Evolutionary conservation across 2,329 filamentous ascomycete species (phyloP).

Genomic region (Peltaster fructicola): DNA sequence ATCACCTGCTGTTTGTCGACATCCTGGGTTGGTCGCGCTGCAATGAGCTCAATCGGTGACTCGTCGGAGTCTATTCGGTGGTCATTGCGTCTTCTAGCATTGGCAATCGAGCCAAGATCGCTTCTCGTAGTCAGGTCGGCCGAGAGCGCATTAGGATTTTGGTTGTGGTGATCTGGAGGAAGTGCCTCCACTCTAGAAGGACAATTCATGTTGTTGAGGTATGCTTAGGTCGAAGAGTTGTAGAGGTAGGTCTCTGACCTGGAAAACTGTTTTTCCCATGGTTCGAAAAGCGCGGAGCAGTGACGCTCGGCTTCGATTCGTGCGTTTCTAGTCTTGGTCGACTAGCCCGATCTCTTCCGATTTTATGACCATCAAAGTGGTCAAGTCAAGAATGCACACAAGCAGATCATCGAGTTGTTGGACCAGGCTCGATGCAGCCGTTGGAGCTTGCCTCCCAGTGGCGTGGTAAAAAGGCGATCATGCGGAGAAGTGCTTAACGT

Average conservation of each 20-base stretch:
- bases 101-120: slow-evolving; percentile 44
- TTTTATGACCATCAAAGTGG: too few relatives aligned
- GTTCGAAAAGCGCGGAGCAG: too few relatives aligned
- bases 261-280: too few relatives aligned
- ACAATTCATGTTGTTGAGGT: slow-evolving; percentile 38
- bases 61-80: slow-evolving; percentile 16
- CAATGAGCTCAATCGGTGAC: neutral
- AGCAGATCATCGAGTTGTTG: too few relatives aligned
- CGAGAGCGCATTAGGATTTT: slow-evolving; percentile 39
- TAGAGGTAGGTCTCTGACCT: too few relatives aligned
- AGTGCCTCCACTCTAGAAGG: slow-evolving; percentile 43
- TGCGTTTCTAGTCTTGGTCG: too few relatives aligned
- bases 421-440: neutral
- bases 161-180: slow-evolving; percentile 39
- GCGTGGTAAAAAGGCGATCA: neutral
- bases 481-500: neutral
- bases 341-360: too few relatives aligned
- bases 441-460: slow-evolving; percentile 1
- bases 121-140: slow-evolving; percentile 44
- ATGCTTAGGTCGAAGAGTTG: neutral
- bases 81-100: slow-evolving; percentile 34
- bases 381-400: too few relatives aligned
- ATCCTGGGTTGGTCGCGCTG: slow-evolving; percentile 1
- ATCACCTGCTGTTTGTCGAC: slow-evolving; percentile 4
- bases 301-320: too few relatives aligned